These are phyloP conservation scores for Diaporthe vaccinii DNA, from an alignment of 2,329 filamentous ascomycete species.

Conservation along the genomic window DNA sequence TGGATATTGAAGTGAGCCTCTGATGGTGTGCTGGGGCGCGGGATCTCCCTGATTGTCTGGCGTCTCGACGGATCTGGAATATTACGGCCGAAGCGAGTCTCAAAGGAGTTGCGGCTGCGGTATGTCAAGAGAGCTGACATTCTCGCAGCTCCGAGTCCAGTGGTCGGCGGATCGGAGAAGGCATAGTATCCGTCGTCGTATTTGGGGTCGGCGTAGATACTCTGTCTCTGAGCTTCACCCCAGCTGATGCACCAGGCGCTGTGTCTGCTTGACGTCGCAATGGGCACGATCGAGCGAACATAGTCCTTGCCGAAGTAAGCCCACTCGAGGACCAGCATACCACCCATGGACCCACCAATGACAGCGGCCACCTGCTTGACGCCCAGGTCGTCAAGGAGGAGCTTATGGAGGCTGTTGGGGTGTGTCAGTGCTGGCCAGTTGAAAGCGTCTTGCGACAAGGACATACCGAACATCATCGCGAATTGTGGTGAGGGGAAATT, in stretches of 20 bases:
- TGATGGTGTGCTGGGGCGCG: slow-evolving; percentile 72
- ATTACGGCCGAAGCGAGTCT: slow-evolving; percentile 94
- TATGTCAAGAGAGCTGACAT: slow-evolving; percentile 98
- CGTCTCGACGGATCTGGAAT: slow-evolving; percentile 86
- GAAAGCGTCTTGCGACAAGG: not conserved
- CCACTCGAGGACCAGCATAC: slow-evolving; percentile 93
- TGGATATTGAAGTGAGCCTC: slow-evolving; percentile 85
- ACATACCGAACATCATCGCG: slow-evolving; percentile 93
- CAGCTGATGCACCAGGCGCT: slow-evolving; percentile 93
- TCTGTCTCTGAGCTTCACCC: slow-evolving; percentile 90
- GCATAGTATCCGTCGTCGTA: slow-evolving; percentile 97
- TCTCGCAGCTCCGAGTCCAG: slow-evolving; percentile 91
- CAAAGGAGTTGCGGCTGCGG: slow-evolving; percentile 95
- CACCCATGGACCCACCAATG: slow-evolving; percentile 87
- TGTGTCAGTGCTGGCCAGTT: slow-evolving; percentile 3
- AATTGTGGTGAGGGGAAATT: slow-evolving; percentile 96
- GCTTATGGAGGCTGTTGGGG: slow-evolving; percentile 75
- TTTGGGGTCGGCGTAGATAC: slow-evolving; percentile 98
- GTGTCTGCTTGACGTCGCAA: slow-evolving; percentile 86
- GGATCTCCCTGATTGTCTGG: slow-evolving; percentile 83
- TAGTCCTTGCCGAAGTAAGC: slow-evolving; percentile 92
- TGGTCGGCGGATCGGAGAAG: slow-evolving; percentile 86
- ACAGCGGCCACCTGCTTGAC: slow-evolving; percentile 84
- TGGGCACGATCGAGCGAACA: slow-evolving; percentile 83
- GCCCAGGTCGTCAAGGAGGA: slow-evolving; percentile 84